These are phyloP conservation scores for Cenchrus purpureus DNA, from an alignment of 176 grass and related monocot species.

Conservation along the genomic window DNA sequence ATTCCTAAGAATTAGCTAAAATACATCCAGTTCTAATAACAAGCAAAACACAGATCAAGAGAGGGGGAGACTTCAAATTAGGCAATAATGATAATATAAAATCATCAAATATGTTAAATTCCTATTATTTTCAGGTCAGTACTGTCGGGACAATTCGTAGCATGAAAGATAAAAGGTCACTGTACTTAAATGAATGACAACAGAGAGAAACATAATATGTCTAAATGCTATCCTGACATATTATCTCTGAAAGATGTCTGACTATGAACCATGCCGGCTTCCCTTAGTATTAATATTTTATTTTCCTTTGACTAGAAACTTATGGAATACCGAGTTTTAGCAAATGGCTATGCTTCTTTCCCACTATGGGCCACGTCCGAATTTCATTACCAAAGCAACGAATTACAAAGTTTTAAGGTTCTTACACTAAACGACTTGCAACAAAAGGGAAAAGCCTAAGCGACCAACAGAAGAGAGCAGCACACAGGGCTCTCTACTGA, in stretches of 20 bases:
- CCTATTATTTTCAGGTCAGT: neutral
- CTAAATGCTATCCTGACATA: constrained; percentile 13
- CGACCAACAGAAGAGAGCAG: too few relatives aligned
- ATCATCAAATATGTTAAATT: constrained; percentile 13
- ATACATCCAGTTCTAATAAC: too few relatives aligned
- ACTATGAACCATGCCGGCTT: neutral
- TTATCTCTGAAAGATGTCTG: neutral
- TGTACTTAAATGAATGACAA: constrained; percentile 1
- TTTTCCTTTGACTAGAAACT: neutral
- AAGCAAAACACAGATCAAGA: too few relatives aligned
- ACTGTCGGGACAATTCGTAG: neutral
- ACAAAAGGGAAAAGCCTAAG: too few relatives aligned
- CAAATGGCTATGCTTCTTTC: too few relatives aligned
- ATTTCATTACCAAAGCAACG: too few relatives aligned
- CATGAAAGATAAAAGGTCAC: neutral
- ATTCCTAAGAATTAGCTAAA: too few relatives aligned
- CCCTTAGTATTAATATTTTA: neutral
- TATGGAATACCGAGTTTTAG: neutral
- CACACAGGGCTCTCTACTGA: too few relatives aligned
- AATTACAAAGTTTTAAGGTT: too few relatives aligned
- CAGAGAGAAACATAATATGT: neutral
- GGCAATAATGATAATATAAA: neutral
- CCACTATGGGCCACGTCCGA: too few relatives aligned
- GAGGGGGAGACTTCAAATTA: too few relatives aligned
- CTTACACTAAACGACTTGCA: too few relatives aligned